Base-by-base conservation (phyloP, 306 rosid genomes). In the Sechiopsis laciniata region DNA sequence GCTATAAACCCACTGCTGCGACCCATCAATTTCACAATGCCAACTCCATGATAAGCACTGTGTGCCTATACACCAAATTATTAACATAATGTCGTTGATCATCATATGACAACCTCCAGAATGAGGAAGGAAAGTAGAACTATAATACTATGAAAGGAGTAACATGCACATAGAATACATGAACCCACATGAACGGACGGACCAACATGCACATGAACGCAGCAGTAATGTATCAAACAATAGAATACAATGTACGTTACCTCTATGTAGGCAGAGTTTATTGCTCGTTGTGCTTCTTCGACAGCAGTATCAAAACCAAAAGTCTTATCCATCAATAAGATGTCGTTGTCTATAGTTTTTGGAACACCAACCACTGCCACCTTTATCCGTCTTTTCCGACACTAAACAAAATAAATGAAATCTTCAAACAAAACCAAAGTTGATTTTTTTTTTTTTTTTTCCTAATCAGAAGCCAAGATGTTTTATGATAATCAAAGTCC, bases 251-350 rank as follows among this genome's bases (percentile, higher is more conserved):
- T 45, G 53, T 3, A 35, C 74, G 29, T 55, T 85, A 88, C 99
- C 97, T 95, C 99, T 40, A 95, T 91, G 76, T 91, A 95, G 64
- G 99, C 96, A 70, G 99, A 95, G 84, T 91, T 88, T 80, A 95
- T 95, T 74, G 99, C 99, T 69, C 97, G 84, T 69, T 95, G 99
- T 72, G 96, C 96, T 85, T 91, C 99, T 87, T 91, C 99, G 80
- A 95, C 99, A 42, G 99, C 99, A 75, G 99, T 91, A 85, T 95
- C 99, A 42, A 95, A 95, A 72, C 99, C 99, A 78, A 95, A 95
- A 53, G 99, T 95, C 80, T 95, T 95, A 75, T 95, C 99, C 96
- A 95, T 91, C 88, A 95, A 76, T 80, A 89, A 77, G 74, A 95
- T 95, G 78, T 91, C 99, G n/a, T 95, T 95, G 84, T 95, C 99